Conservation (phyloP, 1,284 basidiomycete species). For the Calocybe gambosa region DNA sequence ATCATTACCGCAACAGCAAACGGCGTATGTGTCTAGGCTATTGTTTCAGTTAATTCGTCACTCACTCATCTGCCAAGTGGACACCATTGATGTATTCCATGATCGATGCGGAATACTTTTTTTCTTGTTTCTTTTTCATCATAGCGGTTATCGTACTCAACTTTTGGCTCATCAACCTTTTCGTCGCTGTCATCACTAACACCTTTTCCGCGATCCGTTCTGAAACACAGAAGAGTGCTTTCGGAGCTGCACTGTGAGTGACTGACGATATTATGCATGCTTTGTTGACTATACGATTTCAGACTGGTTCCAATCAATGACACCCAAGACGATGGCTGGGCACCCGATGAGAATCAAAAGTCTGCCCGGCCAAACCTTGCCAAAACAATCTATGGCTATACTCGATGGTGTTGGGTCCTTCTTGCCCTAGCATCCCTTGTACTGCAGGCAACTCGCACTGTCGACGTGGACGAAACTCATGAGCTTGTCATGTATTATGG, state of each 20-base stretch:
- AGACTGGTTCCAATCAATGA: constrained; percentile 46
- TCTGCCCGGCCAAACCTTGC: constrained; percentile 38
- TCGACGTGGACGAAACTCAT: constrained; percentile 44
- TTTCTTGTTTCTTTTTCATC: constrained; percentile 88
- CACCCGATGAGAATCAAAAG: constrained; percentile 39
- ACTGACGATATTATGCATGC: constrained; percentile 15
- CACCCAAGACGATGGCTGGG: constrained; percentile 58
- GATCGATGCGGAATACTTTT: constrained; percentile 89
- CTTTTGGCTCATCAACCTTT: constrained; percentile 92
- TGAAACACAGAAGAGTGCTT: constrained; percentile 89
- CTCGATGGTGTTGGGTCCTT: constrained; percentile 72
- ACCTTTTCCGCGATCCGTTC: constrained; percentile 88
- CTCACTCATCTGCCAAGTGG: constrained; percentile 43
- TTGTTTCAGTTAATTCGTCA: neutral
- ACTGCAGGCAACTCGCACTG: constrained; percentile 73
- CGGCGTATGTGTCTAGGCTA: constrained; percentile 40
- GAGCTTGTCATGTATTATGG: constrained; percentile 51
- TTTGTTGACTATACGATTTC: constrained; percentile 7
- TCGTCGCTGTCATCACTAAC: constrained; percentile 95
- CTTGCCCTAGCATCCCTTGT: constrained; percentile 70
- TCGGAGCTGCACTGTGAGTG: constrained; percentile 68
- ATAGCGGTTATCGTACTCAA: constrained; percentile 80
- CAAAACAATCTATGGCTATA: constrained; percentile 54
- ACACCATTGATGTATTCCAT: constrained; percentile 82
- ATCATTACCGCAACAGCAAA: constrained; percentile 81